phyloP scores from a whole-genome alignment of 345 rosid genomes.

The Populus simonii region DNA sequence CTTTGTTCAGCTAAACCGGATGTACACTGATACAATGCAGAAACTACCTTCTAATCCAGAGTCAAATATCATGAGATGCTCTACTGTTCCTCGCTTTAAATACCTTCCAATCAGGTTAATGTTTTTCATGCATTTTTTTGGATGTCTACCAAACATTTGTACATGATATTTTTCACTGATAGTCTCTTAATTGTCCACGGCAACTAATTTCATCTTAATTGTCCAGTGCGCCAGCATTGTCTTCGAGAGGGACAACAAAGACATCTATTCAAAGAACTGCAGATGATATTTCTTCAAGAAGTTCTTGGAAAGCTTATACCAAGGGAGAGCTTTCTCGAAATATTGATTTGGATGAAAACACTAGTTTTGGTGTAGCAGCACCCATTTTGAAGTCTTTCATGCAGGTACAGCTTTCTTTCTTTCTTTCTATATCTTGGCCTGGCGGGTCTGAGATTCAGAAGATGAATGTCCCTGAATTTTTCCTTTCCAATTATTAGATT shows the following conservation, averaged over 20 bases:
- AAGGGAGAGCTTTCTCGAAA: slow-evolving; percentile 67
- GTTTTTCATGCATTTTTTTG: background rate
- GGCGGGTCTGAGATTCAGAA: background rate
- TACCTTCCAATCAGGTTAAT: slow-evolving; percentile 92
- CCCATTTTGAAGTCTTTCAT: slow-evolving; percentile 87
- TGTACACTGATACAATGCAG: slow-evolving; percentile 81
- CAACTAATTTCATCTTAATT: background rate
- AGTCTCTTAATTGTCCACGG: background rate
- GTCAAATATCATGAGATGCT: slow-evolving; percentile 94
- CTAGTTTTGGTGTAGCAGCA: slow-evolving; percentile 77
- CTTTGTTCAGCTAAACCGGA: slow-evolving; percentile 92
- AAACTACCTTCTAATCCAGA: slow-evolving; percentile 86
- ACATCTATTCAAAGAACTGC: slow-evolving; percentile 47
- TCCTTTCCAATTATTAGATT: background rate
- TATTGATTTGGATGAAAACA: slow-evolving; percentile 58
- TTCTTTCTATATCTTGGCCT: background rate
- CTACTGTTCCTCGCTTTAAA: slow-evolving; percentile 88
- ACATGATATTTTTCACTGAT: background rate
- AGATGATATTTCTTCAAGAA: slow-evolving; percentile 54
- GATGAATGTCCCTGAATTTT: background rate
- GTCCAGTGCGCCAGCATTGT: slow-evolving; percentile 65
- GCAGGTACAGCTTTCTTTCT: slow-evolving; percentile 51
- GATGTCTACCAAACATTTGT: background rate
- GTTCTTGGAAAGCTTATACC: slow-evolving; percentile 60
- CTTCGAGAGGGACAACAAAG: slow-evolving; percentile 66